Evolutionary conservation across 371 early-diverging fungal species (phyloP), one percentile per base, ranked within the genome.

Genomic region (Parasitella parasitica): DNA sequence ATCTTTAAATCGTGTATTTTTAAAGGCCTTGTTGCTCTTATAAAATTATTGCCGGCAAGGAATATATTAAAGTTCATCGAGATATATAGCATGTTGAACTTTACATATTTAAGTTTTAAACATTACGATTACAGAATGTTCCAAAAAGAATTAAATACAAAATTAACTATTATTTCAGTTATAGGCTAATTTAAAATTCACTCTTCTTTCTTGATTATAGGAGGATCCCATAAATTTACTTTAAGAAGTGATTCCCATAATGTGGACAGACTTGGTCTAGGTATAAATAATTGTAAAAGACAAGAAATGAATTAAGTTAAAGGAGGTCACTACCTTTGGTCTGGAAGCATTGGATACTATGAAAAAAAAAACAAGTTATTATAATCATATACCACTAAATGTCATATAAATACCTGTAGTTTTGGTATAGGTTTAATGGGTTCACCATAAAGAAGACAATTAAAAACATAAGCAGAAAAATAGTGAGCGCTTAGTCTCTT

Each of bases 381-480:
- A 48, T 5, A 28, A 20, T 36, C 53, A 26, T 39, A 4, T 6
- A 48, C 1, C 1, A 20, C 6, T 13, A n/a, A 0, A 2, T 22
- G 7, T 35, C 7, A n/a, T 48, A 3, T 37, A 18, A 51, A 57
- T 70, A 78, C 81, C 77, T 79, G 86, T 41, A 86, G 57, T 59
- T 81, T 77, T 20, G 85, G 86, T 37, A 81, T 84, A 6, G 86
- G 84, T 27, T 79, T 79, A 41, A 86, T 86, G 3, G 85, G 81
- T 36, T 84, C 85, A 3, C 86, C 86, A 51, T 81, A 81, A n/a
- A 86, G 64, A 13, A 86, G 71, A 54, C 85, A 82, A 28, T 72
- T 78, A 20, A 84, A 77, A 1, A 84, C 85, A 53, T 82, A 78
- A 11, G 75, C 61, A 4, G 86, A 83, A 51, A 86, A 81, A 35